phyloP scores from a whole-genome alignment of 371 early-diverging fungal species.

The Entomophthora muscae region DNA sequence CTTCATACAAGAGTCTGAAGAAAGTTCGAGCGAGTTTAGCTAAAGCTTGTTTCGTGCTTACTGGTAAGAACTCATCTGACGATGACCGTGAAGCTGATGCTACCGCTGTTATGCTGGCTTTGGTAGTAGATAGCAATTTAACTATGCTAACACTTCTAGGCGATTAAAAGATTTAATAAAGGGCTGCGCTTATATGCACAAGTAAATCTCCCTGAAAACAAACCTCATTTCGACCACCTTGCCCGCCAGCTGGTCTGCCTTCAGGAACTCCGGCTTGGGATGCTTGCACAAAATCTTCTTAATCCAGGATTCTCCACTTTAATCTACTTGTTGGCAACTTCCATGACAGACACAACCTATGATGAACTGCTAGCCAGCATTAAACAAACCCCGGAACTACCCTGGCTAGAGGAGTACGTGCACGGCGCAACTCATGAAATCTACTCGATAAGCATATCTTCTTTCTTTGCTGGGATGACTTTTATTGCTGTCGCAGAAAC shows the following conservation, averaged over 20 bases:
- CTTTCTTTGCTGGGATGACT: conserved; percentile 20
- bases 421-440: conserved; percentile 37
- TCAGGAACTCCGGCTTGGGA: conserved; percentile 47
- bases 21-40: conserved; percentile 24
- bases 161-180: conserved; percentile 34
- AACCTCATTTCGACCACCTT: conserved; percentile 36
- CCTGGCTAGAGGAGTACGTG: conserved; percentile 36
- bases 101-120: conserved; percentile 38
- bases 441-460: conserved; percentile 28
- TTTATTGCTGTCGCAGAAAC: conserved; percentile 28
- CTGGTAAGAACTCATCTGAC: conserved; percentile 19
- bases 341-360: conserved; percentile 29
- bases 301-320: conserved; percentile 46
- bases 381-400: conserved; percentile 9
- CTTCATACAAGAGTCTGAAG: conserved; percentile 29
- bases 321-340: conserved; percentile 34
- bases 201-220: conserved; percentile 40
- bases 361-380: conserved; percentile 17
- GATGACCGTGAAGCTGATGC: conserved; percentile 32
- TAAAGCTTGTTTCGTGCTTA: conserved; percentile 35
- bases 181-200: conserved; percentile 32
- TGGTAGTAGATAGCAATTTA: conserved; percentile 16
- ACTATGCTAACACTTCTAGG: conserved; percentile 14
- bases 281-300: conserved; percentile 38
- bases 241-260: conserved; percentile 44